Evolutionary conservation across 2,329 filamentous ascomycete species (phyloP).

Genomic region (Penicillium frequentans): DNA sequence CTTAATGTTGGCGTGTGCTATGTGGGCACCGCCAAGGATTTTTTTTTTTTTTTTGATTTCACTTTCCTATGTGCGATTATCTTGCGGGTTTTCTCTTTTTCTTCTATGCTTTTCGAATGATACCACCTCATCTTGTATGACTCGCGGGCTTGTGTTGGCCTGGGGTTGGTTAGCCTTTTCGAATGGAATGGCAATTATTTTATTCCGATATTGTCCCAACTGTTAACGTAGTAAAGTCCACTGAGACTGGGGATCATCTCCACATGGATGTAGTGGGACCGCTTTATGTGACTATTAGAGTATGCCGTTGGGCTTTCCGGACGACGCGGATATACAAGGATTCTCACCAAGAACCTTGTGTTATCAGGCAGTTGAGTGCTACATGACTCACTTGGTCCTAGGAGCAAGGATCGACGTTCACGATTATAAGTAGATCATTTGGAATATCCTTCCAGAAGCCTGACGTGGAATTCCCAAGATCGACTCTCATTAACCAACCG

Average conservation of each 20-base stretch:
- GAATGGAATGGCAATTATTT: slow-evolving; percentile 32
- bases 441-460: too few species aligned
- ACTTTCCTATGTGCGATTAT: slow-evolving; percentile 16
- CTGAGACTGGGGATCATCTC: neutral
- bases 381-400: too few species aligned
- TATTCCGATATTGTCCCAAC: neutral
- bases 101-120: slow-evolving; percentile 33
- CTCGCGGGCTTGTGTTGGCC: slow-evolving; percentile 28
- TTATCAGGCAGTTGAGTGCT: too few species aligned
- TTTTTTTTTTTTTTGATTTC: slow-evolving; percentile 17
- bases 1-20: slow-evolving; percentile 13
- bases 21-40: slow-evolving; percentile 14
- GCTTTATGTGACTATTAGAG: neutral
- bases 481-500: neutral
- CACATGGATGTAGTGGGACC: neutral
- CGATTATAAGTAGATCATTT: neutral
- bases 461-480: too few species aligned
- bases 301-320: neutral
- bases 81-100: slow-evolving; percentile 13
- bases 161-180: slow-evolving; percentile 30
- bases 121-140: slow-evolving; percentile 40
- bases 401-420: neutral
- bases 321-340: neutral
- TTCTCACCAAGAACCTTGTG: neutral
- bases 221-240: neutral